A percentile compares a stretch with the other conserved stretches of the same genome.
These are phyloP conservation scores for Wallacemonas collosoma DNA, from an alignment of 208 protist genomes.

Conservation along the genomic window DNA sequence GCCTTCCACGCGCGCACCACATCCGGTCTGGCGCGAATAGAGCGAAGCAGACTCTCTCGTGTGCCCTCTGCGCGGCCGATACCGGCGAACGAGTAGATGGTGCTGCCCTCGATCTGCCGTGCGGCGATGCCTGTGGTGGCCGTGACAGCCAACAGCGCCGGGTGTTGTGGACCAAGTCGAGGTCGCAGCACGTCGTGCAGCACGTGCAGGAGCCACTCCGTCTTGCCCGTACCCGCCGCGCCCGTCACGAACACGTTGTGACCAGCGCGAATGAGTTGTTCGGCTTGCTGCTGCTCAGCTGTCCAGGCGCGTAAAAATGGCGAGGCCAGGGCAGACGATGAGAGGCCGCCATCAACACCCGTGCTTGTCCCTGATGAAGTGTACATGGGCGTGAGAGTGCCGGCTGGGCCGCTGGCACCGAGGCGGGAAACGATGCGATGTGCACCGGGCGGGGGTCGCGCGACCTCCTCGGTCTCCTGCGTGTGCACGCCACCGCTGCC, in stretches of 20 bases:
- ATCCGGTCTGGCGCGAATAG: slow-evolving; percentile 30
- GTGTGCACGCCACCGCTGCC: neutral
- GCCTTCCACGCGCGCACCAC: slow-evolving; percentile 47
- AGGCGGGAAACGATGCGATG: neutral
- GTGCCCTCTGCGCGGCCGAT: slow-evolving; percentile 57
- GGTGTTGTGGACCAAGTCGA: neutral
- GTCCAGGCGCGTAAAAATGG: slow-evolving; percentile 31
- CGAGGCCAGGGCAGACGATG: neutral
- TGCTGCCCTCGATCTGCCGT: slow-evolving; percentile 66
- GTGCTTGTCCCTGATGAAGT: neutral
- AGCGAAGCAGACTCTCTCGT: slow-evolving; percentile 27
- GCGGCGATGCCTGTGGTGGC: slow-evolving; percentile 82
- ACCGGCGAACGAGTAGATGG: slow-evolving; percentile 73
- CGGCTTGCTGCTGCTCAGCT: slow-evolving; percentile 45
- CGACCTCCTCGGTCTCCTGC: slow-evolving; percentile 4
- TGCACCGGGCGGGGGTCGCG: neutral
- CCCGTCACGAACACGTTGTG: slow-evolving; percentile 80
- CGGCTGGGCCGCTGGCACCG: slow-evolving; percentile 4
- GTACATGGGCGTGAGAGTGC: neutral
- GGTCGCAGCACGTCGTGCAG: slow-evolving; percentile 39
- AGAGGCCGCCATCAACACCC: no score
- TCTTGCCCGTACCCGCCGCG: slow-evolving; percentile 83
- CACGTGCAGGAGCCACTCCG: slow-evolving; percentile 60
- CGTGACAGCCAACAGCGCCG: slow-evolving; percentile 37
- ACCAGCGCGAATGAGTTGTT: slow-evolving; percentile 43